Conservation (phyloP, 2,329 filamentous ascomycete species). For the Bipolaris gigantea region DNA sequence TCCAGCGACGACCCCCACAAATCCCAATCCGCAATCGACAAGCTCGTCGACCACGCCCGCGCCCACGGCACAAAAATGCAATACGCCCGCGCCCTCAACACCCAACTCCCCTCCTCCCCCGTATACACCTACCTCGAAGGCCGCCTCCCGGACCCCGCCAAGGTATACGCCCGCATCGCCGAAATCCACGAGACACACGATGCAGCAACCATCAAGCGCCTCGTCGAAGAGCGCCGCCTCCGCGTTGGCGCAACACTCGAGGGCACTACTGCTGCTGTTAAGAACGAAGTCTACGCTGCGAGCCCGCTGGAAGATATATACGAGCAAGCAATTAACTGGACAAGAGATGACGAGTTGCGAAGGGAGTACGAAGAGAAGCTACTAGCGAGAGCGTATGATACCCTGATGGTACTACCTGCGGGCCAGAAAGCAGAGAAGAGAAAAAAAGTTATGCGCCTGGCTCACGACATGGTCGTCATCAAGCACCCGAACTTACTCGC, state of each 20-base stretch:
- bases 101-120: slow-evolving; percentile 77
- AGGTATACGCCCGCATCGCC: slow-evolving; percentile 79
- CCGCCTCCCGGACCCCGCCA: slow-evolving; percentile 74
- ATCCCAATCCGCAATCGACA: slow-evolving; percentile 70
- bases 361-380: slow-evolving; percentile 89
- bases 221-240: slow-evolving; percentile 87
- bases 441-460: slow-evolving; percentile 72
- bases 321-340: slow-evolving; percentile 85
- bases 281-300: slow-evolving; percentile 74
- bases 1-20: slow-evolving; percentile 59
- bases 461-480: slow-evolving; percentile 93
- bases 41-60: slow-evolving; percentile 74
- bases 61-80: slow-evolving; percentile 71
- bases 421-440: slow-evolving; percentile 72
- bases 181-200: slow-evolving; percentile 85
- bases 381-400: slow-evolving; percentile 77
- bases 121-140: slow-evolving; percentile 84
- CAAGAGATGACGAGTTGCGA: slow-evolving; percentile 78
- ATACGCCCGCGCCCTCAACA: slow-evolving; percentile 72
- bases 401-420: slow-evolving; percentile 67
- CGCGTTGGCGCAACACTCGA: slow-evolving; percentile 80
- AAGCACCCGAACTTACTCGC: slow-evolving; percentile 87
- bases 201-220: slow-evolving; percentile 82
- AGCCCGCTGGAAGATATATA: slow-evolving; percentile 83
- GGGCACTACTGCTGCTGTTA: slow-evolving; percentile 84